Evolutionary conservation across 345 rosid genomes (phyloP).

Genomic region (Lepidium aucheri): DNA sequence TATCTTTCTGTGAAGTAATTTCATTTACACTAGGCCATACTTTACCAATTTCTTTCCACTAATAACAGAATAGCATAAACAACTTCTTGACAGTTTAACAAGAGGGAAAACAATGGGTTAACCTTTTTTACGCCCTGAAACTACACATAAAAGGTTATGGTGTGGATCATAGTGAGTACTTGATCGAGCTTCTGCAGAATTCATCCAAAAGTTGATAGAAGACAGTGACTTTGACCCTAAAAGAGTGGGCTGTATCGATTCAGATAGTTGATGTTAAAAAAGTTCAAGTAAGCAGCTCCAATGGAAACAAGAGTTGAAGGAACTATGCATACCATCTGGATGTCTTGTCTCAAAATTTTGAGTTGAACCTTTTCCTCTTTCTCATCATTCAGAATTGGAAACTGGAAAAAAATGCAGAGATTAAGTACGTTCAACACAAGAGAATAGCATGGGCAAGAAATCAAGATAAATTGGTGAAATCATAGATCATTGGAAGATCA

Average conservation of each 20-base stretch:
- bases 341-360: conserved; percentile 55
- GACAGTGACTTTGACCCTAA: conserved; percentile 52
- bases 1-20: neutral
- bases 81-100: neutral
- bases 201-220: conserved; percentile 91
- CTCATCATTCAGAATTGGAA: conserved; percentile 57
- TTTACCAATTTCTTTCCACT: neutral
- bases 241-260: conserved; percentile 47
- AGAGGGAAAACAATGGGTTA: neutral
- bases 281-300: neutral
- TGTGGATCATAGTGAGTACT: conserved; percentile 91
- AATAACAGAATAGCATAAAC: neutral
- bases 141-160: conserved; percentile 71
- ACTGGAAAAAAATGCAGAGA: conserved; percentile 29
- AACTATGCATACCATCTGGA: conserved; percentile 37
- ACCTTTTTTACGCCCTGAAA: conserved; percentile 84
- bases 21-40: neutral
- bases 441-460: neutral
- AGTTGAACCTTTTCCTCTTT: conserved; percentile 62
- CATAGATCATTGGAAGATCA: neutral
- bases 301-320: conserved; percentile 4
- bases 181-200: conserved; percentile 63
- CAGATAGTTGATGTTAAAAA: conserved; percentile 8
- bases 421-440: neutral
- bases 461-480: neutral